These are phyloP conservation scores for Salvia splendens DNA, from an alignment of 257 asterid genomes.

Conservation along the genomic window DNA sequence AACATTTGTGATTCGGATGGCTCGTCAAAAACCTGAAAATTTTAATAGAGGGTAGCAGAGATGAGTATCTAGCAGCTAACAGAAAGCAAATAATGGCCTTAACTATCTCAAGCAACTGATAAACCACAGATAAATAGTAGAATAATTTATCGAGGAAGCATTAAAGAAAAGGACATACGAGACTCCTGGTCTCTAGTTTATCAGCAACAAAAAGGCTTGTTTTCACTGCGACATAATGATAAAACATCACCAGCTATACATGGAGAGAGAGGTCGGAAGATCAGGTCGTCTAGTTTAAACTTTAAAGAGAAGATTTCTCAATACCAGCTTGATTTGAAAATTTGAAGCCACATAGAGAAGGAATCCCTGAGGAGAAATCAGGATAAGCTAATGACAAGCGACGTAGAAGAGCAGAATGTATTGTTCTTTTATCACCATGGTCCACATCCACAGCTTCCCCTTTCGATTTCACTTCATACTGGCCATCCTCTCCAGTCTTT, in stretches of 20 bases:
- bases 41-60: background rate
- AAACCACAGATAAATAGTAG: background rate
- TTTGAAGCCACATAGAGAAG: constrained; percentile 71
- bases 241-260: constrained; percentile 30
- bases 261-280: background rate
- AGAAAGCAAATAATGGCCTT: constrained; percentile 8
- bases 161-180: constrained; percentile 53
- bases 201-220: constrained; percentile 54
- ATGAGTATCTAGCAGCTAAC: background rate
- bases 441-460: constrained; percentile 45
- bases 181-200: constrained; percentile 63
- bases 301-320: constrained; percentile 18
- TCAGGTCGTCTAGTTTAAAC: background rate
- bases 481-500: constrained; percentile 50
- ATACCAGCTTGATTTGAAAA: constrained; percentile 76
- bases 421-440: constrained; percentile 50
- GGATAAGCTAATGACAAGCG: constrained; percentile 64
- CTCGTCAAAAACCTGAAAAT: constrained; percentile 65
- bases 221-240: constrained; percentile 64
- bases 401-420: constrained; percentile 70
- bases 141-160: background rate
- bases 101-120: no score
- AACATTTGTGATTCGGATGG: constrained; percentile 53
- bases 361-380: constrained; percentile 56
- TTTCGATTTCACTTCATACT: constrained; percentile 65